Base-by-base conservation (phyloP, 1,139 yeast species). In the Magnusiomyces ingens region DNA sequence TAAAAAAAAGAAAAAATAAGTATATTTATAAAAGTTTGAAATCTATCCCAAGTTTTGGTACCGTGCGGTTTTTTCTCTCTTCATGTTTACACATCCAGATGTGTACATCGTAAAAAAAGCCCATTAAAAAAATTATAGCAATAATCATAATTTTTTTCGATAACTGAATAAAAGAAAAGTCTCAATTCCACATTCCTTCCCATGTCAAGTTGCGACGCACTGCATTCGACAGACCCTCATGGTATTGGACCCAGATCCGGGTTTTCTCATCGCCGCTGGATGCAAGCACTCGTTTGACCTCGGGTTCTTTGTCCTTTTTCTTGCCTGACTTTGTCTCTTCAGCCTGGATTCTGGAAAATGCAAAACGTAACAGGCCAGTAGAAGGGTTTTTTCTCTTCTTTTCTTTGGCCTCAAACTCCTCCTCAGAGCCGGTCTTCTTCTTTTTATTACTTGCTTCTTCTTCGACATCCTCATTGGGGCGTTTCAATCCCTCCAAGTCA, bases 181-280 rank as follows among this genome's bases (percentile, higher is more conserved):
- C 4, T 15, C 43, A 56, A 21, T 43, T 40, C 85, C 85, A 89
- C 37, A 90, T 67, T 55, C 83, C 87, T 3, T 72, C 68, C 97
- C 98, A 93, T 6, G 84, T 79, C 35, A 91, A 81, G 55, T 84
- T 85, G 62, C 89, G 89, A 43, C 95, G 73, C 1, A 93, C 98
- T 0, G 99, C 99, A 68, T 91, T 87, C 8, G 96, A 87, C 63
- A 86, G 91, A 1, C 99, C 98, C 68, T 91, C 98, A 60, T 86
- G 86, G 64, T 84, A 91, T 64, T 87, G 91, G 15, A 93, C 87
- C 98, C 98, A 93, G 6, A 89, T 85, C 58, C 64, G 53, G 13
- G 54, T 57, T 2, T 45, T 41, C 12, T 49, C 41, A 15, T 29
- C 44, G 18, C 40, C 13, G 12, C 46, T 38, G n/a, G 32, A 15